These are phyloP conservation scores for Xanthoceras sorbifolium DNA, from an alignment of 345 rosid species.

Conservation along the genomic window DNA sequence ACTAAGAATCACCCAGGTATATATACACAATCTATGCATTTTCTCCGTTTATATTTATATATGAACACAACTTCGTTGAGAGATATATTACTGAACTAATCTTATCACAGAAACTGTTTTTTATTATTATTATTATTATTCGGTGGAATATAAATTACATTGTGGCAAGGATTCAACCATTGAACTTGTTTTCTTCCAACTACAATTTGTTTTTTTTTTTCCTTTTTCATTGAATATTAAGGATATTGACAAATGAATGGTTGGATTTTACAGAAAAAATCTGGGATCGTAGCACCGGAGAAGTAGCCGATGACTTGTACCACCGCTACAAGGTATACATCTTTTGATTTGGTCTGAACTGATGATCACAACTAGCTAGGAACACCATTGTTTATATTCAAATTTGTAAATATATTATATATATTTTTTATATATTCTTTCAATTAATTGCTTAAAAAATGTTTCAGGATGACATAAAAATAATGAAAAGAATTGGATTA, in stretches of 20 bases:
- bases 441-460: neutral
- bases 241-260: neutral
- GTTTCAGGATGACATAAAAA: constrained; percentile 3
- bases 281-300: neutral
- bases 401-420: neutral
- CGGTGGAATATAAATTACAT: neutral
- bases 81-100: too few relatives aligned
- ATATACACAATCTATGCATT: neutral
- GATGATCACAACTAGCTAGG: neutral
- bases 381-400: neutral
- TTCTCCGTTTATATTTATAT: neutral
- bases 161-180: neutral
- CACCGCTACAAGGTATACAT: constrained; percentile 3
- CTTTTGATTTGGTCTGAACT: neutral
- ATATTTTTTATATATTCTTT: too few relatives aligned
- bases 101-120: too few relatives aligned
- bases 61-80: neutral
- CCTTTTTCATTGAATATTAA: neutral
- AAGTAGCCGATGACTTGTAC: constrained; percentile 10
- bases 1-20: constrained; percentile 14
- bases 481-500: neutral
- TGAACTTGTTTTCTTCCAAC: neutral
- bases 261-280: constrained; percentile 1
- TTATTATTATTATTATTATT: too few relatives aligned
- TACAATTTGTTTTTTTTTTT: neutral